Base-by-base conservation (phyloP, 208 protist genomes). In the Wallacemonas rigidus region DNA sequence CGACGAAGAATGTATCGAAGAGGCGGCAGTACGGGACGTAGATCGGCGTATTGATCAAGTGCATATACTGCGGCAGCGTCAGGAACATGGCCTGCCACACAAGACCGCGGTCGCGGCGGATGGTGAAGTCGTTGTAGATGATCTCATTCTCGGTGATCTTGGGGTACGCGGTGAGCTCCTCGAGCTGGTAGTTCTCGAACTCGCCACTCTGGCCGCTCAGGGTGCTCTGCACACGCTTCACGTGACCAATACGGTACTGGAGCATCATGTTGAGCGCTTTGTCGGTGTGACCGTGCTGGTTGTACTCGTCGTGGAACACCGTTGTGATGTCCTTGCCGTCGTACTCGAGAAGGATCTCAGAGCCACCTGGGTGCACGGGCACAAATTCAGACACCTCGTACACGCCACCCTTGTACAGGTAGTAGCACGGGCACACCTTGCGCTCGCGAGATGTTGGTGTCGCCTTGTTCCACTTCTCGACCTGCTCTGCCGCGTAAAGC, bases 361-460 rank as follows among this genome's bases (percentile, higher is more conserved):
- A 63, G 44, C 94, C 94, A 58, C 94, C 89, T 5, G 94, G 90
- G 73, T 97, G 92, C 1, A 48, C 77, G 26, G 69, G 73, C 36
- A 87, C 72, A 60, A 97, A 94, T 41, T 94, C 80, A 6, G 90
- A 90, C 2, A 91, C 80, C 69, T 97, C 86, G 79, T 94, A 97
- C 7, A 97, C 87, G 38, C 43, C 57, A 17, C 73, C 71, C 68
- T 81, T 85, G 79, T 91, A 93, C 17, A 86, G 51, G 73, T 76
- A 79, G 63, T 76, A 51, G 68, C 76, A 85, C 15, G 80, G 79
- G 15, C 54, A 40, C 11, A 12, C 15, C 48, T 65, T 65, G 60
- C 40, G 36, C 3, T 45, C 60, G 43, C 60, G 45, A 1, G 70
- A 71, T 36, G 74, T 69, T 4, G 6, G 15, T 43, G 43, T 67